phyloP scores from a whole-genome alignment of 257 asterid species.

The Fraxinus excelsior region DNA sequence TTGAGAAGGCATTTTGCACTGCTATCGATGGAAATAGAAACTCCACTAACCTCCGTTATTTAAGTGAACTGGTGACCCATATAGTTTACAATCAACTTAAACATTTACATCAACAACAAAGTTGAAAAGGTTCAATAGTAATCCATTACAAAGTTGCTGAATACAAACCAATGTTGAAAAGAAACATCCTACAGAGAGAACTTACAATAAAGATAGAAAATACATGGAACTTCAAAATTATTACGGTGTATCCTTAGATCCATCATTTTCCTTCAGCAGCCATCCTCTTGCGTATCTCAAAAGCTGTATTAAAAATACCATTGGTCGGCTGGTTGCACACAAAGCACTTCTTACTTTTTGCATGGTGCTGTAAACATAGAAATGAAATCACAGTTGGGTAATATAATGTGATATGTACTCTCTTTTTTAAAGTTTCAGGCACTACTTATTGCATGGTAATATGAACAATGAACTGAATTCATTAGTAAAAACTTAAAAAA shows the following conservation, averaged over 20 bases:
- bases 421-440: neutral
- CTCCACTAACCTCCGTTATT: neutral
- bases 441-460: neutral
- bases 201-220: slow-evolving; percentile 23
- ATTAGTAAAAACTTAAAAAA: neutral
- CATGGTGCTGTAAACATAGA: slow-evolving; percentile 76
- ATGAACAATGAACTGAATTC: neutral
- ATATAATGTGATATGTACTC: neutral
- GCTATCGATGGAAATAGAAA: neutral
- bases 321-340: slow-evolving; percentile 96
- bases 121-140: slow-evolving; percentile 5
- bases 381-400: slow-evolving; percentile 20
- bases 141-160: slow-evolving; percentile 14
- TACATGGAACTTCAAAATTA: slow-evolving; percentile 6
- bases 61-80: neutral
- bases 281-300: slow-evolving; percentile 78
- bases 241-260: slow-evolving; percentile 5
- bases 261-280: slow-evolving; percentile 60
- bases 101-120: neutral
- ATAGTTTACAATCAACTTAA: neutral
- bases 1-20: neutral
- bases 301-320: slow-evolving; percentile 95
- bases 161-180: slow-evolving; percentile 20
- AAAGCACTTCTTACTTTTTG: slow-evolving; percentile 89
- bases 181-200: slow-evolving; percentile 5